Evolutionary conservation across 345 rosid genomes (phyloP), one percentile per base, ranked within the genome.

Genomic region (Pugionium dolabratum): DNA sequence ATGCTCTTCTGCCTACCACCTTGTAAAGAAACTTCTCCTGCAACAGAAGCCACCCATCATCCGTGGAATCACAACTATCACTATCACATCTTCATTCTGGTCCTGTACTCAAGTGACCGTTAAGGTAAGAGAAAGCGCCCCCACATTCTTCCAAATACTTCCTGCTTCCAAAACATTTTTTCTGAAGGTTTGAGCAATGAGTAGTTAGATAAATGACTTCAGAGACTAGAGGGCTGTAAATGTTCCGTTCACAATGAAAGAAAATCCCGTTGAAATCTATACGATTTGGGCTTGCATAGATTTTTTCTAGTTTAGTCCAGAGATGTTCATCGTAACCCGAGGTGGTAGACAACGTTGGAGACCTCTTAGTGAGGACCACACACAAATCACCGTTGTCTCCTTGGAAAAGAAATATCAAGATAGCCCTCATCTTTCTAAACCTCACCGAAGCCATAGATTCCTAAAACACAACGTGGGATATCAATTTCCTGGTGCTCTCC

Each of bases 331-430:
- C 42, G 43, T 30, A 5, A 89, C 96, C 95, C 1, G 96, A 81
- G 74, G 87, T 91, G 64, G 87, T 79, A 59, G 95, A 83, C 79
- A 87, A 34, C 42, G 70, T 41, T 5, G 91, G 82, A 25, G 97
- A 80, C 72, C 97, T 81, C 83, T 86, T 89, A 27, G 96, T 92
- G 73, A 92, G 79, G 36, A 92, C 64, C 43, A 89, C 93, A 53
- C 96, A 86, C 73, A 83, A 73, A 53, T 84, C 98, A 59, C 95
- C 93, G 34, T 62, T 74, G 54, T 83, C 85, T 8, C 94, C 96
- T 79, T 86, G 86, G 36, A 86, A 89, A 53, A 86, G 81, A 70
- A 86, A 89, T 59, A 92, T 72, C 86, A 87, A 76, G 27, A 92
- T 94, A 54, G 96, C 93, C 36, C 18, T 18, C 18, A 18, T 88